Percentiles rank a stretch among this genome's conserved stretches.
These are phyloP conservation scores for Lodderomyces orthopsilosis DNA, from an alignment of 1,139 yeast genomes.

Conservation along the genomic window DNA sequence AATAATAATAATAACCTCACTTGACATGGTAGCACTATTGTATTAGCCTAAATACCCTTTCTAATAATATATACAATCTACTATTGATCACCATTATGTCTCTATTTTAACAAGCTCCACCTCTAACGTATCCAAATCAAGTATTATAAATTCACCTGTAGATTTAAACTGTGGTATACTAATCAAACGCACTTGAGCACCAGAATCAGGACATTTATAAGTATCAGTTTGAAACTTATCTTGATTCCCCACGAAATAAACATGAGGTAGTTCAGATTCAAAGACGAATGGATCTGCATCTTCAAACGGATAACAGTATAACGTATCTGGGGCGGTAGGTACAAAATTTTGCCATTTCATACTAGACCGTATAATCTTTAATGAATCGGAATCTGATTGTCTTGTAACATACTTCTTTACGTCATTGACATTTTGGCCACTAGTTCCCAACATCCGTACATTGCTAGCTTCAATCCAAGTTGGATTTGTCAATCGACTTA, in stretches of 20 bases:
- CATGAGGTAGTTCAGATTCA: conserved; percentile 68
- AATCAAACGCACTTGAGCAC: conserved; percentile 48
- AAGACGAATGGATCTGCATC: conserved; percentile 79
- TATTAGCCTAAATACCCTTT: neutral
- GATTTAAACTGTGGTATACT: conserved; percentile 67
- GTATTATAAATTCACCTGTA: conserved; percentile 65
- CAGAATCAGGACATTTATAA: conserved; percentile 19
- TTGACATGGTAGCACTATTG: neutral
- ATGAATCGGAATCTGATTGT: conserved; percentile 8
- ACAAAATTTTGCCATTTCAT: conserved; percentile 82
- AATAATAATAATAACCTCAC: neutral
- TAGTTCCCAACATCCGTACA: conserved; percentile 60
- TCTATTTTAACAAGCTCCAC: conserved; percentile 39
- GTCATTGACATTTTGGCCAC: conserved; percentile 86
- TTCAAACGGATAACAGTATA: conserved; percentile 85
- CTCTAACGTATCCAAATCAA: conserved; percentile 59
- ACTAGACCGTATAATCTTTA: conserved; percentile 64
- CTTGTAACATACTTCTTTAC: conserved; percentile 55
- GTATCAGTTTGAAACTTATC: conserved; percentile 46
- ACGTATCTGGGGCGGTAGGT: conserved; percentile 96
- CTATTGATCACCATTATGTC: too few relatives aligned
- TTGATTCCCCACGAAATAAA: conserved; percentile 86
- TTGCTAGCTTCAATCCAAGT: conserved; percentile 58
- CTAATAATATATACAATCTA: neutral
- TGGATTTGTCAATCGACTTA: conserved; percentile 70